Percentiles rank a stretch among this genome's conserved stretches.
Conservation (phyloP, 2,329 filamentous ascomycete genomes). For the Trichoderma lentiforme region DNA sequence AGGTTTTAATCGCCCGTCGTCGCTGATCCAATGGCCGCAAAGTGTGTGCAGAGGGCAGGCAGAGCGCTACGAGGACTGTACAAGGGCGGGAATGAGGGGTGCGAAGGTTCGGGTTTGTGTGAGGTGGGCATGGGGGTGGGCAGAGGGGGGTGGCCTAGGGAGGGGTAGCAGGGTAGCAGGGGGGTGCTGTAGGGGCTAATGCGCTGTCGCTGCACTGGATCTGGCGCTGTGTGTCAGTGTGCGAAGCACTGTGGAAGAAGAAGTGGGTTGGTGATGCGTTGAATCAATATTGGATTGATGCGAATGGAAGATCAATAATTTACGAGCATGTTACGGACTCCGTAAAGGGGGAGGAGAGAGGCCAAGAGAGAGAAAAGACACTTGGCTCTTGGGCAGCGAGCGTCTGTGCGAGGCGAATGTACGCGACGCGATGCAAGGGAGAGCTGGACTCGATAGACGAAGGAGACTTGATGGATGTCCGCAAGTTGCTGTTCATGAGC, state of each 20-base stretch:
- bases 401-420: neutral
- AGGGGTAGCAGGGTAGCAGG: neutral
- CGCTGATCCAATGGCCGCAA: constrained; percentile 20
- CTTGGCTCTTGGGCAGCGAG: neutral
- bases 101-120: constrained; percentile 5
- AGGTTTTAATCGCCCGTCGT: constrained; percentile 23
- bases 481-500: neutral
- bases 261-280: neutral
- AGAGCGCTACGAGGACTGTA: neutral
- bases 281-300: neutral
- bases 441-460: neutral
- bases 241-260: neutral
- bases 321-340: neutral
- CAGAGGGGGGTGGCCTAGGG: neutral
- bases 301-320: neutral
- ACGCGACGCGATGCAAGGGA: neutral
- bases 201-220: constrained; percentile 10
- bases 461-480: neutral
- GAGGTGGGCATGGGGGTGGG: neutral
- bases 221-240: constrained; percentile 9
- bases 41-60: constrained; percentile 22
- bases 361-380: neutral
- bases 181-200: constrained; percentile 5
- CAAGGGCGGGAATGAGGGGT: constrained; percentile 14
- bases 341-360: neutral